Evolutionary conservation across 352 stramenopile species (phyloP).

Genomic region (Chrysophaeum taylorii): DNA sequence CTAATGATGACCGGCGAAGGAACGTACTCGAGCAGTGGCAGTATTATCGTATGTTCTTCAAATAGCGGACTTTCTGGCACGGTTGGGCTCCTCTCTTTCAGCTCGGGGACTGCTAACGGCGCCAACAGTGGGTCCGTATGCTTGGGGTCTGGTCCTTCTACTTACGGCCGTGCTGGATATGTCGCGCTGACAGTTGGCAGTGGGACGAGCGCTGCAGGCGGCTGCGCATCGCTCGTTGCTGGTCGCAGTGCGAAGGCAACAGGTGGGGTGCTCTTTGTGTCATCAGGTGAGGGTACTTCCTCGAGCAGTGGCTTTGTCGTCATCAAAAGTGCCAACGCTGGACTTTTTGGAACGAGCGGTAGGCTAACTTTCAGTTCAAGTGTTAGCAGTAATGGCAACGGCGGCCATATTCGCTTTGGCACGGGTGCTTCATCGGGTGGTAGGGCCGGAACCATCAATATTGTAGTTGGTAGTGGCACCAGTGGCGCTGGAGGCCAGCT

Average conservation of each 20-base stretch:
- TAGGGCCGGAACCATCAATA: not conserved
- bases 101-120: constrained; percentile 22
- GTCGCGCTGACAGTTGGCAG: constrained; percentile 24
- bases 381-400: not conserved
- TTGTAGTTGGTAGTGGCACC: constrained; percentile 12
- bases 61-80: constrained; percentile 8
- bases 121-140: constrained; percentile 27
- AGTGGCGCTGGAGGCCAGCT: not conserved
- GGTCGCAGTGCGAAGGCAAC: not conserved
- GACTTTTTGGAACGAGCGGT: constrained; percentile 15
- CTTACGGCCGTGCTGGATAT: constrained; percentile 16
- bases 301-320: constrained; percentile 26
- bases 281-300: constrained; percentile 13
- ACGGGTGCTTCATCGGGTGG: constrained; percentile 5
- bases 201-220: constrained; percentile 11
- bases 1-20: constrained; percentile 34
- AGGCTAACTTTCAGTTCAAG: constrained; percentile 10
- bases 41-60: constrained; percentile 13
- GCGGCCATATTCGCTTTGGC: constrained; percentile 1
- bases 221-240: not conserved
- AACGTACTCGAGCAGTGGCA: constrained; percentile 17
- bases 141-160: constrained; percentile 19
- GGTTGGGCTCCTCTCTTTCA: constrained; percentile 23
- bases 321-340: constrained; percentile 19
- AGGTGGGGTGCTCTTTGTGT: constrained; percentile 4